Base-by-base conservation (phyloP, 2,329 filamentous ascomycete genomes). In the Penicillium hesseltinei region DNA sequence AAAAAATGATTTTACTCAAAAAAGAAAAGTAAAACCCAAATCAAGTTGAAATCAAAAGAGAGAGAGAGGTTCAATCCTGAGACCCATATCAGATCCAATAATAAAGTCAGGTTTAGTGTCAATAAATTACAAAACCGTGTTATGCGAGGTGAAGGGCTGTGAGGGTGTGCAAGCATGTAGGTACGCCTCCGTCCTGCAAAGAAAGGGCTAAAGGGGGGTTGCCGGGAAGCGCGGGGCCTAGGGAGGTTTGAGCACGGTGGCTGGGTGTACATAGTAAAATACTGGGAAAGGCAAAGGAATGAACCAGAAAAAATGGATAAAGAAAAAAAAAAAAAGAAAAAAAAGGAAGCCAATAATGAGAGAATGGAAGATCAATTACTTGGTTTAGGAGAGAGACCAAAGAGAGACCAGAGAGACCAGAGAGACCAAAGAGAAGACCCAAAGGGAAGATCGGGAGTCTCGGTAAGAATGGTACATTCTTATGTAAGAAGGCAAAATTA, bases 51-150 rank as follows among this genome's bases (percentile, higher is more conserved):
- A 43, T 51, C 27, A 44, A 19, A 46, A 38, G 44, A 38, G 44
- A 38, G 36, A 35, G 27, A 17, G 35, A 17, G 39, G 21, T 46
- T 33, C 45, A 35, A 47, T 46, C 25, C 45, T 40, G 47, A 63
- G 69, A 67, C 69, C 70, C 69, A 71, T 71, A 66, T 66, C 65
- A 70, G 64, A 71, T 72, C 69, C 70, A 71, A 72, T 71, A 68
- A 68, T 67, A 66, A 66, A 66, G 66, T 58, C 56, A 46, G 61
- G 61, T 61, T 69, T 67, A 71, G 64, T 29, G 38, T 31, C 49
- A 53, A 53, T 56, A 56, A 52, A 51, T 55, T 56, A 49, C 23
- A 51, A 53, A 51, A 51, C 47, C 52, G 40, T 58, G 58, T 54
- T 56, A 47, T 59, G 56, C 49, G 58, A 48, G 33, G 43, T 54